Conservation (phyloP, 345 rosid genomes). For the Sisymbrium altissimum region DNA sequence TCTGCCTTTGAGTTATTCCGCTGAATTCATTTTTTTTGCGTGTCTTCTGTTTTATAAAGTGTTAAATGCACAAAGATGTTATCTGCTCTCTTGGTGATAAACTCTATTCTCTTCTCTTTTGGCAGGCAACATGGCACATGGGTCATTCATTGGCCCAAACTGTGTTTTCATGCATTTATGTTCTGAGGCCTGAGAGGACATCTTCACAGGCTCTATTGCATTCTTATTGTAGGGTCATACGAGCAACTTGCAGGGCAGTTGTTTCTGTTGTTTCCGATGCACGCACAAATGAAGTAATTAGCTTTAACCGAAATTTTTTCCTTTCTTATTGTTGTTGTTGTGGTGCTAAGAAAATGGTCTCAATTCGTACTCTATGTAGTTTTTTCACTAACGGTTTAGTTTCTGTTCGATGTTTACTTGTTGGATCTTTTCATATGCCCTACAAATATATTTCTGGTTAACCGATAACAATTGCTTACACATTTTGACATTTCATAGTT, state of each 20-base stretch:
- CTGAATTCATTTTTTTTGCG: background rate
- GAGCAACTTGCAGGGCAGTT: conserved; percentile 92
- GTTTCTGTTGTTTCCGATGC: conserved; percentile 92
- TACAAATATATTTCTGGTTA: background rate
- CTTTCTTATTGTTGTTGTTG: conserved; percentile 28
- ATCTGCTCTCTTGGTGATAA: conserved; percentile 13
- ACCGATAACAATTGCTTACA: background rate
- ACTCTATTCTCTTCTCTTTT: conserved; percentile 20
- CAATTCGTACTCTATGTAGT: background rate
- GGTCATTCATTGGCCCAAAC: conserved; percentile 99
- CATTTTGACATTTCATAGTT: background rate
- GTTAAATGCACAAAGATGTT: background rate
- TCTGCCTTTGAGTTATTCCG: background rate
- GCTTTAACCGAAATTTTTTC: conserved; percentile 43
- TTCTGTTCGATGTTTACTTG: background rate
- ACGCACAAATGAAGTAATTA: conserved; percentile 99
- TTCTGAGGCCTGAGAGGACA: conserved; percentile 89
- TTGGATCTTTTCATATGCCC: conserved; percentile 2
- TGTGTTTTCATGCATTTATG: conserved; percentile 95
- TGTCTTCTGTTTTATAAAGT: background rate
- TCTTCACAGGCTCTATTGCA: conserved; percentile 77
- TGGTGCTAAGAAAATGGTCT: background rate
- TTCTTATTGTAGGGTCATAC: conserved; percentile 80
- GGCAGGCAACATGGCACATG: conserved; percentile 98
- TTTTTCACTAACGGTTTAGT: background rate